These are phyloP conservation scores for Rhizophagus clarus DNA, from an alignment of 192 early-diverging fungal genomes.

Conservation along the genomic window DNA sequence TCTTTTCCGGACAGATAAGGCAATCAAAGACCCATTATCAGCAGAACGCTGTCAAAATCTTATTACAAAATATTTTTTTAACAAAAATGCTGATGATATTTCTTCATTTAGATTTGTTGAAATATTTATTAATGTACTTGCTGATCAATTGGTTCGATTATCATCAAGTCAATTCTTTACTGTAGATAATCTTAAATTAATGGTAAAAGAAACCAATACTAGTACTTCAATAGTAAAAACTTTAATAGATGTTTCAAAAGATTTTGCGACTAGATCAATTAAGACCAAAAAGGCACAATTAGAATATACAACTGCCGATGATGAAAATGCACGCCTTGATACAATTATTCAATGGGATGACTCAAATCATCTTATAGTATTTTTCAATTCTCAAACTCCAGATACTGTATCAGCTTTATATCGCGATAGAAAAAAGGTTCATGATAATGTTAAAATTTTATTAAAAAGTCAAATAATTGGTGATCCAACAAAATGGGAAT, in stretches of 20 bases:
- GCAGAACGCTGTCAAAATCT: slow-evolving; percentile 2
- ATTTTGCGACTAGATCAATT: slow-evolving; percentile 8
- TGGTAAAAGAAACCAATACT: slow-evolving; percentile 7
- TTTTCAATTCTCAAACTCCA: background rate
- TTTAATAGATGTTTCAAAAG: slow-evolving; percentile 5
- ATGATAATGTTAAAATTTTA: no score
- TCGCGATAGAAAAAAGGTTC: background rate
- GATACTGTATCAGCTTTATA: background rate
- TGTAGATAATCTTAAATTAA: slow-evolving; percentile 26
- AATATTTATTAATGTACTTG: slow-evolving; percentile 34
- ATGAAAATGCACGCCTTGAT: background rate
- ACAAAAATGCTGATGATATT: background rate
- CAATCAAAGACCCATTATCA: background rate
- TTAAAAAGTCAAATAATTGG: background rate
- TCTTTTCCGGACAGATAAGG: background rate
- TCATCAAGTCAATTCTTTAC: slow-evolving; percentile 29
- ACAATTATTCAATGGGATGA: background rate
- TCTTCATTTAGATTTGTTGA: slow-evolving; percentile 30
- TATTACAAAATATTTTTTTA: slow-evolving; percentile 30
- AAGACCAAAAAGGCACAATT: background rate
- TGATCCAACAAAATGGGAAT: background rate
- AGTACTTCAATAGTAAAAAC: slow-evolving; percentile 6
- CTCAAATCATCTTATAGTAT: background rate
- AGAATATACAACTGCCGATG: background rate
- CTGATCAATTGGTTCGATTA: slow-evolving; percentile 34